These are phyloP conservation scores for Trypanosoma avium DNA, from an alignment of 208 protist species.

Conservation along the genomic window DNA sequence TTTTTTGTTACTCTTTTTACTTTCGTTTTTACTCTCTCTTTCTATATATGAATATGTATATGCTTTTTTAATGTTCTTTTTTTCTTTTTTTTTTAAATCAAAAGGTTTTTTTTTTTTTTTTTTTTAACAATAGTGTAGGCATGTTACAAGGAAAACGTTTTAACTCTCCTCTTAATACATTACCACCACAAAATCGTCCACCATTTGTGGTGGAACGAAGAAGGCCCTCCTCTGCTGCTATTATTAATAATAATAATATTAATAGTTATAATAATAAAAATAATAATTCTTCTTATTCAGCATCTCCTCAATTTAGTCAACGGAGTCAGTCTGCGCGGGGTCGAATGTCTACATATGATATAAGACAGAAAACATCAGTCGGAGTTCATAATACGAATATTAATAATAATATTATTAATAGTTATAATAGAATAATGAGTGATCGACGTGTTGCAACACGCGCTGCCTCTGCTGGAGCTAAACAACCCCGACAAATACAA, in stretches of 20 bases:
- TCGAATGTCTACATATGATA: slow-evolving; percentile 5
- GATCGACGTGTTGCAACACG: not conserved
- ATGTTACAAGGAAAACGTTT: slow-evolving; percentile 13
- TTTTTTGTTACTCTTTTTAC: not conserved
- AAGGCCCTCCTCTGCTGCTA: not conserved
- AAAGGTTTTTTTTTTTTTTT: not conserved
- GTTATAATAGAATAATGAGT: not conserved
- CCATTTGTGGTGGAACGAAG: not conserved
- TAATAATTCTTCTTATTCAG: not conserved
- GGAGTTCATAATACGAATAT: too few relatives aligned
- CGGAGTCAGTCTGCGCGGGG: not conserved
- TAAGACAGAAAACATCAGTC: too few relatives aligned
- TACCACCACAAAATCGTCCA: not conserved
- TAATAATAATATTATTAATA: too few relatives aligned
- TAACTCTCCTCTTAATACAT: not conserved
- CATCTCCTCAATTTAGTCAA: not conserved
- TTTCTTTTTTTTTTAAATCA: not conserved
- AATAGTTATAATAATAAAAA: not conserved
- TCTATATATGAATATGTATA: not conserved
- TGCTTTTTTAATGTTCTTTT: not conserved
- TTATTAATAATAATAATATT: not conserved
- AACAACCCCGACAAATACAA: too few relatives aligned
- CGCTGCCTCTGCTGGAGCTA: not conserved
- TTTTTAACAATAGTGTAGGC: not conserved
- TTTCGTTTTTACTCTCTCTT: not conserved